Percentiles rank a stretch among this genome's conserved stretches.
phyloP scores from a whole-genome alignment of 1,284 basidiomycete genomes.

The Irpex rosettiformis region DNA sequence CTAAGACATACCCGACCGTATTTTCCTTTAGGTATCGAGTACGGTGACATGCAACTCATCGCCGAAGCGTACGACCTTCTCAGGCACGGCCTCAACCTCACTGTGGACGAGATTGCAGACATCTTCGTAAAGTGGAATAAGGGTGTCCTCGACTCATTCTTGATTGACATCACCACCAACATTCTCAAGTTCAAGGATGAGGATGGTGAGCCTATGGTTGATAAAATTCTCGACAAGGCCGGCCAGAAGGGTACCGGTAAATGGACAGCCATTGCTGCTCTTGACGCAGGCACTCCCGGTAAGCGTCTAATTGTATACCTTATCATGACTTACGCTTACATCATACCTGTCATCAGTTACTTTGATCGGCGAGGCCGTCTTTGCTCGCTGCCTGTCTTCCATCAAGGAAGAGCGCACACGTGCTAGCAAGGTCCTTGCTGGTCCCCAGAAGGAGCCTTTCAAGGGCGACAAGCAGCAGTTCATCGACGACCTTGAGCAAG shows the following conservation, averaged over 20 bases:
- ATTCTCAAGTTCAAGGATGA: constrained; percentile 97
- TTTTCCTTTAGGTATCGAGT: constrained; percentile 79
- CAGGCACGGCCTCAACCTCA: constrained; percentile 89
- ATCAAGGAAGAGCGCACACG: constrained; percentile 97
- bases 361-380: constrained; percentile 98
- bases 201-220: constrained; percentile 87
- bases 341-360: constrained; percentile 62
- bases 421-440: constrained; percentile 88
- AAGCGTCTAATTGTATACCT: constrained; percentile 22
- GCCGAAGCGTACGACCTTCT: constrained; percentile 98
- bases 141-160: constrained; percentile 98
- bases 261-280: constrained; percentile 98
- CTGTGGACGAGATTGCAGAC: constrained; percentile 84
- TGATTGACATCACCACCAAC: constrained; percentile 97
- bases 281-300: constrained; percentile 92
- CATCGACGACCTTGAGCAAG: constrained; percentile 98
- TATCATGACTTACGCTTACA: not conserved
- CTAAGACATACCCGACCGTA: constrained; percentile 5
- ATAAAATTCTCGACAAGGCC: constrained; percentile 94
- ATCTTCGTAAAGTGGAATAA: constrained; percentile 96
- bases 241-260: constrained; percentile 99
- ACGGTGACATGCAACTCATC: constrained; percentile 99
- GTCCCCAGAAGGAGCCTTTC: constrained; percentile 91
- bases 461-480: constrained; percentile 98
- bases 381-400: constrained; percentile 96